Conservation (phyloP, 1,284 basidiomycete genomes). For the Coriolopsis trogii region DNA sequence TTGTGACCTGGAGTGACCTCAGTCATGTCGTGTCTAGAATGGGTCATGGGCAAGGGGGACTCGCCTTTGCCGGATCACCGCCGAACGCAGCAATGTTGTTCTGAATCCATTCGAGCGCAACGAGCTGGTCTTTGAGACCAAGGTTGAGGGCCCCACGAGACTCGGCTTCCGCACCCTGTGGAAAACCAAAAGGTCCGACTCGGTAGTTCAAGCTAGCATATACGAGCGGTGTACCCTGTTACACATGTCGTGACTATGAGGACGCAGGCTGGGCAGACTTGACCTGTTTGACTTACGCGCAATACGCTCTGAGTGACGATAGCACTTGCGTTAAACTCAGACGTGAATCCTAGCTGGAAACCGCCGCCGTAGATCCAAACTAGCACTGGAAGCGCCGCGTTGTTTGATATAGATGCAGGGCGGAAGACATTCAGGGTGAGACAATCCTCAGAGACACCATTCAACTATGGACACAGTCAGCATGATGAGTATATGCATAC, state of each 20-base stretch:
- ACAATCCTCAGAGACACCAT: conserved; percentile 42
- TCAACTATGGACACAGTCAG: neutral
- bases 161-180: conserved; percentile 48
- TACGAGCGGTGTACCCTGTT: conserved; percentile 60
- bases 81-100: conserved; percentile 49
- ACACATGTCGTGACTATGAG: neutral
- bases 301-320: conserved; percentile 48
- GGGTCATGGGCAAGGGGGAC: neutral
- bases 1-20: conserved; percentile 42
- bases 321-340: conserved; percentile 42
- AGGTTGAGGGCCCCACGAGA: conserved; percentile 44
- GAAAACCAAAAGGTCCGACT: conserved; percentile 51
- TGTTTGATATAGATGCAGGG: conserved; percentile 34
- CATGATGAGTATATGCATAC: neutral
- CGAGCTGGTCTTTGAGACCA: conserved; percentile 46
- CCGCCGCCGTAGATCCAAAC: conserved; percentile 36
- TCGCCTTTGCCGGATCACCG: conserved; percentile 48
- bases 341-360: conserved; percentile 25
- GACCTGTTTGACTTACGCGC: conserved; percentile 37
- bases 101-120: conserved; percentile 51
- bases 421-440: conserved; percentile 50
- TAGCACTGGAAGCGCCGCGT: conserved; percentile 42
- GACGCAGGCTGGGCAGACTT: neutral
- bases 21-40: neutral
- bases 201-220: conserved; percentile 62